These are phyloP conservation scores for Leccinellum luteum DNA, from an alignment of 768 basidiomycete genomes.

Conservation along the genomic window DNA sequence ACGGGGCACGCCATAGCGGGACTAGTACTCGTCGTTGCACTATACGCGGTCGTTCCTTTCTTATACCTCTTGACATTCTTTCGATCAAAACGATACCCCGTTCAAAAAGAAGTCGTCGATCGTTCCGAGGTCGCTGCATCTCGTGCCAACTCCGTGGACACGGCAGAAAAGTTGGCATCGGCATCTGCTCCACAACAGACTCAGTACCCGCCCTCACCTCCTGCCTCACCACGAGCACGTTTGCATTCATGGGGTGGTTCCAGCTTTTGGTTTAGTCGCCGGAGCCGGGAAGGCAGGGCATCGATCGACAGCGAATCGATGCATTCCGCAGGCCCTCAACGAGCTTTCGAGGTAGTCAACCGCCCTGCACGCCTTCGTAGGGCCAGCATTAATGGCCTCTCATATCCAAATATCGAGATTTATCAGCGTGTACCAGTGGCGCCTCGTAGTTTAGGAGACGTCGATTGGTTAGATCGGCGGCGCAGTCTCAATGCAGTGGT, in stretches of 20 bases:
- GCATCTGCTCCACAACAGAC: conserved; percentile 26
- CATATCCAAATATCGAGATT: conserved; percentile 41
- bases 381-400: conserved; percentile 44
- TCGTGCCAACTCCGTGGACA: conserved; percentile 39
- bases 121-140: conserved; percentile 25
- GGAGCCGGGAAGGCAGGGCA: conserved; percentile 34
- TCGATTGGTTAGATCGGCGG: conserved; percentile 76
- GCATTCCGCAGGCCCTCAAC: conserved; percentile 34
- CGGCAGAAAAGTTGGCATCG: conserved; percentile 40
- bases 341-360: conserved; percentile 50
- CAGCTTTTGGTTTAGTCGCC: conserved; percentile 35
- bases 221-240: conserved; percentile 31
- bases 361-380: conserved; percentile 52
- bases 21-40: conserved; percentile 57
- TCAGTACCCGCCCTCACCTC: conserved; percentile 32
- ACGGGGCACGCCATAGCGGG: conserved; percentile 68
- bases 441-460: conserved; percentile 60
- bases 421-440: conserved; percentile 44
- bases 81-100: conserved; percentile 8
- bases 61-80: conserved; percentile 33
- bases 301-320: conserved; percentile 41
- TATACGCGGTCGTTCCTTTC: conserved; percentile 55
- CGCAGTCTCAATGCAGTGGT: conserved; percentile 72
- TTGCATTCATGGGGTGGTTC: conserved; percentile 39
- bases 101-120: conserved; percentile 20